Evolutionary conservation across 495 filamentous ascomycete genomes (phyloP).

Genomic region (Aspergillus hancockii): DNA sequence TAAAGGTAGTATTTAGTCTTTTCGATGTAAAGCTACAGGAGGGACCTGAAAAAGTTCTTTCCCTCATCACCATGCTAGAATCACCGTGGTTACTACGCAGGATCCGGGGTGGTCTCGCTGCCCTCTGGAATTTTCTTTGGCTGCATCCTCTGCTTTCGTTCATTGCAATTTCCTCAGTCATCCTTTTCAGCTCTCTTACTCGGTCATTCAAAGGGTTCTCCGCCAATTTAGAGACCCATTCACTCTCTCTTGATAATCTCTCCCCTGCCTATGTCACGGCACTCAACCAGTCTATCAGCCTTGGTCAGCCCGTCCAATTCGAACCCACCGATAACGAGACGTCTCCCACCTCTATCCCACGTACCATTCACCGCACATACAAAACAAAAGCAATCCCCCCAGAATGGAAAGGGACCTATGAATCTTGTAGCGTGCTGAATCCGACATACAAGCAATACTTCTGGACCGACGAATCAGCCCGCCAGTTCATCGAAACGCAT

Average conservation of each 20-base stretch:
- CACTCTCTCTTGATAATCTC: background rate
- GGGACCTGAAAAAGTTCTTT: background rate
- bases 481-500: constrained; percentile 56
- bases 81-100: background rate
- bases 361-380: constrained; percentile 9
- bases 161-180: background rate
- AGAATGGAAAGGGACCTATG: background rate
- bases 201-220: background rate
- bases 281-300: constrained; percentile 1
- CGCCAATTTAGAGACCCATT: background rate
- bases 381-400: background rate
- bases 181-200: background rate
- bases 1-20: background rate
- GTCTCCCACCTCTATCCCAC: background rate
- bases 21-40: background rate
- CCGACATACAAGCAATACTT: constrained; percentile 7
- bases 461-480: constrained; percentile 20
- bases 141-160: background rate
- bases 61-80: background rate
- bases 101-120: background rate
- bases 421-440: constrained; percentile 1
- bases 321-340: background rate
- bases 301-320: constrained; percentile 3
- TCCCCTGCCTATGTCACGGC: constrained; percentile 7
- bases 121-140: background rate